Base-by-base conservation (phyloP, 345 rosid genomes). In the Theobroma cacao region DNA sequence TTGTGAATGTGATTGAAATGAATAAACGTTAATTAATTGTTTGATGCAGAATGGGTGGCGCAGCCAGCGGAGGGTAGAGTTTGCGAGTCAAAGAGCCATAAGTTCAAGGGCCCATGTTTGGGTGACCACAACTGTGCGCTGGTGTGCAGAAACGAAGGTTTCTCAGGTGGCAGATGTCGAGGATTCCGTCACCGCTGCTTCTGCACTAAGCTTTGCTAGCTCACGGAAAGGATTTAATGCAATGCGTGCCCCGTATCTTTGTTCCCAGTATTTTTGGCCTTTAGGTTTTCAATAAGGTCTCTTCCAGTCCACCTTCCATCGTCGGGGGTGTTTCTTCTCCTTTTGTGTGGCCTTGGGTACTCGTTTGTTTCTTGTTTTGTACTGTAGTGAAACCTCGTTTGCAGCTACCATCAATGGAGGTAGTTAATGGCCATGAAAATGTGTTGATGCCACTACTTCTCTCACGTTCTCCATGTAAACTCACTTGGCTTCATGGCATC, bases 61-160 rank as follows among this genome's bases (percentile, higher is more conserved):
- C 65, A 60, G 78, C 65, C 24, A 68, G 83, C 67, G 14, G 88
- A 83, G 13, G 88, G 70, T n/a, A 83, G 86, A 36, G 75, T 75
- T 66, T 86, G 88, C 45, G 70, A 79, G 75, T 81, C 88, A 5
- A 45, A 80, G 82, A 86, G 88, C 77, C 88, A 83, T 55, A 78
- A 71, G 64, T 86, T 79, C 85, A 77, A 59, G 62, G 60, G 50
- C 40, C 36, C 76, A 56, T 86, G 88, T 52, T 3, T 2, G 61
- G 30, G 80, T 43, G 17, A 63, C 83, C 79, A 79, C 60, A 86
- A 86, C 80, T 86, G 88, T 59, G 88, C 80, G 20, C 28, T 65
- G 22, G 71, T 86, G 74, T 86, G 88, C 80, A 79, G 80, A 48
- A 60, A 28, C 7, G 86, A 86, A 48, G 61, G 81, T 0, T 84